Evolutionary conservation across 495 filamentous ascomycete genomes (phyloP), one percentile per base, ranked within the genome.

Genomic region (Xylaria castorea): DNA sequence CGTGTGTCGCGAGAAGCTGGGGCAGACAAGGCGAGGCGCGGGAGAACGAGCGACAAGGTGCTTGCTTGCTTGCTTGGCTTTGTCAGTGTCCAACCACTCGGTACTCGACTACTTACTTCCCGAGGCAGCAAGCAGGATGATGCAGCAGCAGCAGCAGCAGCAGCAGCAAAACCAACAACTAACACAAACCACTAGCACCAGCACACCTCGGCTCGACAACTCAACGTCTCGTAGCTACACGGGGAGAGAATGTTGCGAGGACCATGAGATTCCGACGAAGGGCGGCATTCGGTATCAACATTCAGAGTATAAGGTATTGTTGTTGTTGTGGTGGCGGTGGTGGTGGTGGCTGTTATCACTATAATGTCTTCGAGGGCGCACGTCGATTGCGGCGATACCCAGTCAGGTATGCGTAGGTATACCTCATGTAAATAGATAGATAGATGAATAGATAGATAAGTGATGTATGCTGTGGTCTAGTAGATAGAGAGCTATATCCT

Each of bases 221-320:
- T 44, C 50, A 8, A 57, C 51, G 38, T 32, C 51, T 69, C n/a
- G 30, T 8, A 62, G 55, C 30, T 70, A 44, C 42, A 62, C 67
- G 42, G 27, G 8, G 36, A 60, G 14, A 27, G 57, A 48, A 62
- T 36, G 30, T 42, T 38, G 67, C 16, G 16, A 51, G 51, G 42
- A 44, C 55, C 42, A 50, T 34, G 51, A 30, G 55, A 16, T 48
- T 25, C 5, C n/a, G 42, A 34, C 22, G n/a, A 8, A 46, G 40
- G 40, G 53, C 40, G 66, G n/a, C 40, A 69, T n/a, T 57, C 55
- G 55, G 11, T 7, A 53, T 38, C 67, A 50, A 50, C 27, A 38
- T 18, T 1, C 11, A 20, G 42, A 50, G 36, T 27, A n/a, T 40
- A 46, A 6, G 48, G 22, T 34, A 14, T 18, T 51, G 36, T 46